Evolutionary conservation across 345 rosid species (phyloP), one percentile per base, ranked within the genome.

Genomic region (Cardamine resedifolia): DNA sequence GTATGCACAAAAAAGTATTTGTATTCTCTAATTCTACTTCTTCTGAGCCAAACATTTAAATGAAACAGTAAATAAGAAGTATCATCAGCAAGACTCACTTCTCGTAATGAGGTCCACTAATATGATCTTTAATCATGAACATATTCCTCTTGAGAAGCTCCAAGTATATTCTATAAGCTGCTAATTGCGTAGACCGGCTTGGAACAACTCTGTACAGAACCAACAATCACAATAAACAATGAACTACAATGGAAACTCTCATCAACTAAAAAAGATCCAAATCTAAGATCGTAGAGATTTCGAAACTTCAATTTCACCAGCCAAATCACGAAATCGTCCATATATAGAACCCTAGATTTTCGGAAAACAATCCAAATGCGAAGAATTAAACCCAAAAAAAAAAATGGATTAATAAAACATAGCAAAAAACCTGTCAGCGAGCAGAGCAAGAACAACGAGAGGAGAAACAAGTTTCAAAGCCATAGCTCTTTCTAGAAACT

Each of bases 401-500:
- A n/a, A n/a, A n/a, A n/a, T n/a, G n/a, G n/a, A n/a, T n/a, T n/a
- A n/a, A n/a, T n/a, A n/a, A n/a, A n/a, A n/a, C n/a, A n/a, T n/a
- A n/a, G n/a, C n/a, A n/a, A n/a, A n/a, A n/a, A n/a, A n/a, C n/a
- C n/a, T 85, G 63, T 77, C 31, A 56, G 97, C 77, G 69, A 95
- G 98, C 58, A 95, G 84, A 77, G 97, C 86, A 50, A 95, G 82
- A 52, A 90, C 86, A 43, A 95, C 83, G 77, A 87, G 41, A 51
- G 98, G 96, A 81, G 98, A 88, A 59, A 79, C 96, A 44, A 95
- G 80, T 58, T 82, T 85, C 43, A 84, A 47, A 27, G 81, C 56
- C 79, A 95, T 76, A 26, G 98, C 92, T 73, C 86, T 84, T 62
- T 92, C 99, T 30, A 95, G 85, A 52, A 95, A 85, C 88, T 95